Evolutionary conservation across 2,329 filamentous ascomycete genomes (phyloP), one percentile per base, ranked within the genome.

Genomic region (Colletotrichum gigasporum): DNA sequence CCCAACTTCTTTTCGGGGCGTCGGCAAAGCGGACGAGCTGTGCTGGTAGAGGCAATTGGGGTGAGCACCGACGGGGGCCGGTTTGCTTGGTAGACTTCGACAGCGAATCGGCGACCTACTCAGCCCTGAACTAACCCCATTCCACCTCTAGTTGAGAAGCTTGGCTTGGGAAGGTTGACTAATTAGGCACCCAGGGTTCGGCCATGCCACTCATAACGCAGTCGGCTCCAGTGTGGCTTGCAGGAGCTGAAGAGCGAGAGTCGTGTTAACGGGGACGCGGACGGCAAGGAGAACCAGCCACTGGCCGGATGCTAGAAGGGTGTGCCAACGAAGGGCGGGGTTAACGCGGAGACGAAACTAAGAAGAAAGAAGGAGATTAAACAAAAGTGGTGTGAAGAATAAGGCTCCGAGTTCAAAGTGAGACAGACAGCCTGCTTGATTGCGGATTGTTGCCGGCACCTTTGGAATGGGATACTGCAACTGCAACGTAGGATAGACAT

Each of bases 211-310:
- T 72, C 60, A 58, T 52, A 35, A 54, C 20, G 28, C 35, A 54
- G 63, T 48, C 35, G 42, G 50, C 58, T 48, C 22, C 35, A 67
- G 34, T 65, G 69, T 74, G 72, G 71, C 70, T 75, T 76, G 73
- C 76, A 75, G 71, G 68, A 78, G 76, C 76, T 79, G 76, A 78
- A 72, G 69, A 69, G 26, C 28, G 22, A 50, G 60, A 66, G 42
- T 22, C 7, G 26, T 18, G 32, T 57, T 65, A 52, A 44, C 32
- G 57, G n/a, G 24, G 45, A 39, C 30, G 32, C 26, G 39, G 60
- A 47, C 20, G 30, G 51, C 26, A 51, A 32, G 32, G 45, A 10
- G n/a, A 28, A 37, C 56, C 22, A 47, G 37, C 47, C 50, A 45
- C 44, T 9, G 18, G 32, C 7, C 34, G 32, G 9, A 32, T 56